Evolutionary conservation across 2,329 filamentous ascomycete genomes (phyloP).

Genomic region (Chrysosporium keratinophilum): DNA sequence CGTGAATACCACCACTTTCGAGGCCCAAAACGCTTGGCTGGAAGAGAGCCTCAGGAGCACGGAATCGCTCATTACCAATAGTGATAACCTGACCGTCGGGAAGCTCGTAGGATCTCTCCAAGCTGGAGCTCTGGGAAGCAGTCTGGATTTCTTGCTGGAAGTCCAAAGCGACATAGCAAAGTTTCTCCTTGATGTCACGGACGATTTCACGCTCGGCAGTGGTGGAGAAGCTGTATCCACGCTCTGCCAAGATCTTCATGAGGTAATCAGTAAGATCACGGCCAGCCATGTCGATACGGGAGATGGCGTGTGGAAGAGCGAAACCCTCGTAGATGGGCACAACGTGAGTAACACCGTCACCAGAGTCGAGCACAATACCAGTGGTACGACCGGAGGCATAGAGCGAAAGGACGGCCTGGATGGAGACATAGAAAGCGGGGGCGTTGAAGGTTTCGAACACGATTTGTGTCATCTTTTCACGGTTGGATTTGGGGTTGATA

Average conservation of each 20-base stretch:
- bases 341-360: constrained; percentile 99
- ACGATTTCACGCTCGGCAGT: constrained; percentile 99
- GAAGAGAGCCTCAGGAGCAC: constrained; percentile 98
- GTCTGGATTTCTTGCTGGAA: constrained; percentile 99
- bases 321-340: constrained; percentile 99
- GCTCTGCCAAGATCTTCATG: constrained; percentile 98
- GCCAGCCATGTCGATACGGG: constrained; percentile 99
- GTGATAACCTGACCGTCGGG: constrained; percentile 99
- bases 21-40: constrained; percentile 96
- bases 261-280: constrained; percentile 99
- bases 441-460: constrained; percentile 99
- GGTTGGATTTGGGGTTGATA: constrained; percentile 99
- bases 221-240: constrained; percentile 99
- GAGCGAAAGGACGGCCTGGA: constrained; percentile 97
- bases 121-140: constrained; percentile 91
- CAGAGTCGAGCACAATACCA: constrained; percentile 99
- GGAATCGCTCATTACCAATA: constrained; percentile 99
- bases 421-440: constrained; percentile 99
- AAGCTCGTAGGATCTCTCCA: constrained; percentile 99
- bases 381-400: constrained; percentile 99
- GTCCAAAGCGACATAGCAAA: constrained; percentile 99
- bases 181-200: constrained; percentile 99
- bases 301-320: constrained; percentile 98
- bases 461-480: constrained; percentile 99
- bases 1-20: constrained; percentile 97